phyloP scores from a whole-genome alignment of 441 rosid genomes.

The Francoa sonchifolia region DNA sequence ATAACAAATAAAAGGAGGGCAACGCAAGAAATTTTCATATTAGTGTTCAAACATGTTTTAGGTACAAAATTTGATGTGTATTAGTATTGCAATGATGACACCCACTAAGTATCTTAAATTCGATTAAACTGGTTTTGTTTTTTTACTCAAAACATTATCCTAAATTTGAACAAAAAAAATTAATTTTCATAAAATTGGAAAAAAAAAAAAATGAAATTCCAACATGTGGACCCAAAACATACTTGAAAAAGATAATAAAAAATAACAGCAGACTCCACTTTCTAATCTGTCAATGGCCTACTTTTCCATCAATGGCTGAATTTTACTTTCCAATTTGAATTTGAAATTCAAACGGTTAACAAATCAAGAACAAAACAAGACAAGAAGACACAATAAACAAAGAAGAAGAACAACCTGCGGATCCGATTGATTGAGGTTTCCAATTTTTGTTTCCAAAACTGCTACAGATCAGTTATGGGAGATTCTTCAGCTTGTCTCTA shows the following conservation, averaged over 20 bases:
- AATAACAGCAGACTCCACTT: slow-evolving; percentile 3
- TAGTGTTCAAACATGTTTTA: too few species aligned
- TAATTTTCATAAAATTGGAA: too few species aligned
- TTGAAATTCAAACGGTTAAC: slow-evolving; percentile 28
- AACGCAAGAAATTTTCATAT: too few species aligned
- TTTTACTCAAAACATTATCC: too few species aligned
- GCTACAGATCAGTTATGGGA: too few species aligned
- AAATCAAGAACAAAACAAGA: neutral
- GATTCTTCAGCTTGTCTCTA: slow-evolving; percentile 54
- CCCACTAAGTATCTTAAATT: too few species aligned
- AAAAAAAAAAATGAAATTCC: too few species aligned
- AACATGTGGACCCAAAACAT: slow-evolving; percentile 10
- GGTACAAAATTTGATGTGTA: too few species aligned
- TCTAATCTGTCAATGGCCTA: slow-evolving; percentile 4
- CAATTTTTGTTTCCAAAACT: slow-evolving; percentile 7
- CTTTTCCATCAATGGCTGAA: slow-evolving; percentile 7
- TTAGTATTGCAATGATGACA: too few species aligned
- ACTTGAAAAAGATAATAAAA: slow-evolving; percentile 10
- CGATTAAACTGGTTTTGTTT: too few species aligned
- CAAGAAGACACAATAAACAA: slow-evolving; percentile 10
- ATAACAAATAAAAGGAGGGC: too few species aligned
- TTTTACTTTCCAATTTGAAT: slow-evolving; percentile 29
- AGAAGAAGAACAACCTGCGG: slow-evolving; percentile 11
- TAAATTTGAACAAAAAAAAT: too few species aligned
- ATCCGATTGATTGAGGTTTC: slow-evolving; percentile 14